A percentile compares a stretch with the other conserved stretches of the same genome.
phyloP scores from a whole-genome alignment of 495 filamentous ascomycete genomes.

The Achaetomiella virescens region DNA sequence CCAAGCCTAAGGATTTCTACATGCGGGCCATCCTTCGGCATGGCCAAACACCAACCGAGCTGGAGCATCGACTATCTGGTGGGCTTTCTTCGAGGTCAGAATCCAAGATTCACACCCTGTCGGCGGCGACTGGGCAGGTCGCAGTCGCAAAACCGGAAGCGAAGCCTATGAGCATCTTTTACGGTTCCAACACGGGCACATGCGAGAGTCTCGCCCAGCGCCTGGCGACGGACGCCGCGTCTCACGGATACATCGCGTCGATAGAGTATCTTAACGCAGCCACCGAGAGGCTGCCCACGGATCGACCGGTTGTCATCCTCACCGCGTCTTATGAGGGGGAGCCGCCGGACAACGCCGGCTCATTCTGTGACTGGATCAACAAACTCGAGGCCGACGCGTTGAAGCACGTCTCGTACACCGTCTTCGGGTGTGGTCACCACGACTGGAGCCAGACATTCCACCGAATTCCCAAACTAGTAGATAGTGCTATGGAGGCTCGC shows the following conservation, averaged over 20 bases:
- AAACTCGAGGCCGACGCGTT: slow-evolving; percentile 45
- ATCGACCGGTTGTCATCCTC: slow-evolving; percentile 58
- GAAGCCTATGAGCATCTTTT: slow-evolving; percentile 56
- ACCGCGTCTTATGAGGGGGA: slow-evolving; percentile 70
- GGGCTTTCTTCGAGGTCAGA: slow-evolving; percentile 4
- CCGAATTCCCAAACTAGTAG: slow-evolving; percentile 58
- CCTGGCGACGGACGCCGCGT: slow-evolving; percentile 51
- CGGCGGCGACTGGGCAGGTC: not conserved
- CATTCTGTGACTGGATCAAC: slow-evolving; percentile 62
- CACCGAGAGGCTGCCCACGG: slow-evolving; percentile 53
- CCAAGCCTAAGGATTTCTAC: slow-evolving; percentile 69
- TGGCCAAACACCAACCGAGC: slow-evolving; percentile 50
- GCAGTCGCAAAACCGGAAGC: slow-evolving; percentile 18
- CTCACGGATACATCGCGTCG: slow-evolving; percentile 53
- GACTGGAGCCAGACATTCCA: slow-evolving; percentile 74
- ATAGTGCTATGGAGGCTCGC: slow-evolving; percentile 44
- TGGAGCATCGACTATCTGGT: slow-evolving; percentile 47
- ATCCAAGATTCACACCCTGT: slow-evolving; percentile 8
- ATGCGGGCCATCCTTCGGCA: slow-evolving; percentile 60
- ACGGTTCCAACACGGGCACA: slow-evolving; percentile 70
- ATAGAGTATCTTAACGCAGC: slow-evolving; percentile 57
- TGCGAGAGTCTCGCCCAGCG: slow-evolving; percentile 64
- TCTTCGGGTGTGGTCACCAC: slow-evolving; percentile 56
- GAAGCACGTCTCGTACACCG: slow-evolving; percentile 52
- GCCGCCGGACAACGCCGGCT: slow-evolving; percentile 65